Evolutionary conservation across 148 eudicot species (phyloP).

Genomic region (Nyssa sinensis): DNA sequence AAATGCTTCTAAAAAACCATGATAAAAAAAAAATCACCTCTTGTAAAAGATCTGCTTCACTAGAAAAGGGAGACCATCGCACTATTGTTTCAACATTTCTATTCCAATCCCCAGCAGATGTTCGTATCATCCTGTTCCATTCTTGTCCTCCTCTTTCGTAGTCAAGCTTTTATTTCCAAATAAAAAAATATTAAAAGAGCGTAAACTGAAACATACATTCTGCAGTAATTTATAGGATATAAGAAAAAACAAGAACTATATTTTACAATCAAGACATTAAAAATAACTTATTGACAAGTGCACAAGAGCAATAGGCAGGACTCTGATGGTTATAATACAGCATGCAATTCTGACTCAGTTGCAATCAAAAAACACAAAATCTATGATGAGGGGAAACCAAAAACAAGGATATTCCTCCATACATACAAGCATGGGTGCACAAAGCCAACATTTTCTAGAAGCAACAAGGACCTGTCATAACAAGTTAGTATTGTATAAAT

Average conservation of each 20-base stretch:
- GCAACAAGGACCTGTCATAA: too few relatives aligned
- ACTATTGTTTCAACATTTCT: constrained; percentile 66
- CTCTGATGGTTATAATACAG: background rate
- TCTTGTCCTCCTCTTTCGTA: constrained; percentile 52
- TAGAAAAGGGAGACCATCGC: constrained; percentile 90
- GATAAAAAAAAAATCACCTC: constrained; percentile 52
- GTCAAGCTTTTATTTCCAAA: constrained; percentile 62
- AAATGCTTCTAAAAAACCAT: background rate
- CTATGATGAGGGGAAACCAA: too few relatives aligned
- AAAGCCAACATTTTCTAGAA: too few relatives aligned
- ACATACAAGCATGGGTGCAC: too few relatives aligned
- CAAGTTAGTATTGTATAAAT: too few relatives aligned
- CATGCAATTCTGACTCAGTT: background rate
- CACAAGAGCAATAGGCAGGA: background rate
- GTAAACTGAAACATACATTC: background rate
- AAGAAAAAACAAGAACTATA: background rate
- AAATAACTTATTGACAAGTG: background rate
- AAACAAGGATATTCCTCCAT: too few relatives aligned
- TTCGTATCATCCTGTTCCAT: constrained; percentile 59
- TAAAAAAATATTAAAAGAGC: background rate
- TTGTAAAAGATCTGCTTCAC: constrained; percentile 74
- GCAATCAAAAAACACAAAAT: too few relatives aligned
- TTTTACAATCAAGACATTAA: background rate
- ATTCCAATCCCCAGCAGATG: constrained; percentile 60
- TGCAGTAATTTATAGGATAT: background rate